A percentile compares a stretch with the other conserved stretches of the same genome.
Evolutionary conservation across 2,329 filamentous ascomycete species (phyloP).

Genomic region (Alternaria sp.): DNA sequence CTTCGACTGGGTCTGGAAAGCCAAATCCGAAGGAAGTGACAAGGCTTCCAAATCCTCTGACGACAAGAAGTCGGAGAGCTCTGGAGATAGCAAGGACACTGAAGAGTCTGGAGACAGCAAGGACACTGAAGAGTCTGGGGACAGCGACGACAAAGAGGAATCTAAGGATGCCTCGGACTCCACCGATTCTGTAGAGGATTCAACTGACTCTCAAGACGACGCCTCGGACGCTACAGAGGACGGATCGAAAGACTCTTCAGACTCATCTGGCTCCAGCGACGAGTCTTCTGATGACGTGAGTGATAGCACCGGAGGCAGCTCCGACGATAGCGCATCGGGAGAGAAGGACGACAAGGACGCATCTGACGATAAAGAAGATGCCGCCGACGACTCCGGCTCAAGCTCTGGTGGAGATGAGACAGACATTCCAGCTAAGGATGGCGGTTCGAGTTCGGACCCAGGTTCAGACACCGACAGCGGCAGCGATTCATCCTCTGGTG

Average conservation of each 20-base stretch:
- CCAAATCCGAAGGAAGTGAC: not conserved
- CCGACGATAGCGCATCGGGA: not conserved
- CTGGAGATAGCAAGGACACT: not conserved
- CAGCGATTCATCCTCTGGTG: not conserved
- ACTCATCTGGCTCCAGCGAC: not conserved
- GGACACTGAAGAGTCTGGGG: not conserved
- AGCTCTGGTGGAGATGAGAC: constrained; percentile 5
- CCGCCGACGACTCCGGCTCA: not conserved
- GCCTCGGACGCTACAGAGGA: not conserved
- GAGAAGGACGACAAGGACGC: not conserved
- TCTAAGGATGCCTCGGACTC: not conserved
- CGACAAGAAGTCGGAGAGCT: not conserved
- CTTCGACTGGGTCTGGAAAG: constrained; percentile 2
- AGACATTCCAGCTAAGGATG: not conserved
- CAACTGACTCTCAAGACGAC: not conserved
- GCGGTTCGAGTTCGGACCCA: not conserved
- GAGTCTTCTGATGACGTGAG: not conserved
- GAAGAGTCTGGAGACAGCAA: not conserved
- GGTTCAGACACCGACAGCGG: not conserved
- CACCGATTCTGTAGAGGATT: not conserved
- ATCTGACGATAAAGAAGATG: not conserved
- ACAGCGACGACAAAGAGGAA: not conserved
- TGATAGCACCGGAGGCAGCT: not conserved
- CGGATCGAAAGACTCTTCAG: not conserved
- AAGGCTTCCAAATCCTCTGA: not conserved